Base-by-base conservation (phyloP, 164 flowering plant species). In the Hamamelis virginiana region DNA sequence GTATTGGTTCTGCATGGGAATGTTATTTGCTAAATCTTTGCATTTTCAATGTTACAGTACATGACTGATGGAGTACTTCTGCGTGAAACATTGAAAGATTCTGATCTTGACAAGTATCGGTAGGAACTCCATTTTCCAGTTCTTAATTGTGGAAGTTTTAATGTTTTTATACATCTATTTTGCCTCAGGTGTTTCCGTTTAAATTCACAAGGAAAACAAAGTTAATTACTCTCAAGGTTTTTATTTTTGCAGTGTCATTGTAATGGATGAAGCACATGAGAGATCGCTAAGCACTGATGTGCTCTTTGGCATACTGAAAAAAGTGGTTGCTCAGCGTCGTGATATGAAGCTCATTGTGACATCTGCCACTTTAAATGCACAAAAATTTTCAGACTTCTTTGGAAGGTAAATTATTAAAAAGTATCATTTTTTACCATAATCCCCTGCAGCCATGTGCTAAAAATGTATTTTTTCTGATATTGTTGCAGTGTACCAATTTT, bases 181-280 rank as follows among this genome's bases (percentile, higher is more conserved):
- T 16, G 19, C 63, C 23, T 62, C n/a, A 5, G 12, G 4, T 51
- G 15, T 11, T 44, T 1, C 46, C n/a, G 21, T n/a, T 62, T 1
- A 57, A 33, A 60, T 41, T 10, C 46, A 52, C 44, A n/a, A 12
- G 57, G n/a, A 27, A 50, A 50, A 72, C 22, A 16, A 25, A 48
- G 22, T 41, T 28, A 57, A 65, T 74, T 19, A 66, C 22, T 41
- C 4, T 50, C 26, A 61, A 15, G 4, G 22, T 53, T 71, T 9
- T 66, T n/a, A 46, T 65, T 63, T 64, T 53, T 84, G 64, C 86
- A 95, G 99, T 64, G 89, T 93, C 9, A 44, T 96, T 71, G 89
- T 96, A 57, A 93, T 96, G 99, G 99, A 96, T 68, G 99, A 96
- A 80, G 99, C 99, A 41, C 99, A 96, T 71, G 99, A 96, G 82